Conservation (phyloP, 305 asterid species). For the Fraxinus ornus region DNA sequence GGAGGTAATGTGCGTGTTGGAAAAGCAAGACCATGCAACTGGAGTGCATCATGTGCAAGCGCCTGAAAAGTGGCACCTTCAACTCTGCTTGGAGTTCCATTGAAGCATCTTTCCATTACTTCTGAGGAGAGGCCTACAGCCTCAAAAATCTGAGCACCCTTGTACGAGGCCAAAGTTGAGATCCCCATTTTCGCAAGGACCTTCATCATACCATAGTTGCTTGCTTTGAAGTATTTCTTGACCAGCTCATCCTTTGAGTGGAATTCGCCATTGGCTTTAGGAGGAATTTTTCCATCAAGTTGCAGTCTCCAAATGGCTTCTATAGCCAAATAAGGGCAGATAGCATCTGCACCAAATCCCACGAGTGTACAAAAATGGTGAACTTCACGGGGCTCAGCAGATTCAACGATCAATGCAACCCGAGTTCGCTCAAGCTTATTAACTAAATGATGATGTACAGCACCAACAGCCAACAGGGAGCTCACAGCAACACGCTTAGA, state of each 20-base stretch:
- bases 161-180: constrained; percentile 97
- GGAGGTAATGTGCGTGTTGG: constrained; percentile 78
- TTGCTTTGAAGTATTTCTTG: constrained; percentile 77
- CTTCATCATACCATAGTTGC: constrained; percentile 96
- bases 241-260: constrained; percentile 84
- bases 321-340: constrained; percentile 90
- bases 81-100: constrained; percentile 98
- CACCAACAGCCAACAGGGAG: constrained; percentile 95
- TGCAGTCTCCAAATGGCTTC: constrained; percentile 97
- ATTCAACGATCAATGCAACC: constrained; percentile 81
- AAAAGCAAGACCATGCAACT: constrained; percentile 87
- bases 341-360: constrained; percentile 98
- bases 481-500: constrained; percentile 80
- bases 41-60: constrained; percentile 82
- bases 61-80: constrained; percentile 99
- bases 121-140: constrained; percentile 99
- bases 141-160: constrained; percentile 99
- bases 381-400: constrained; percentile 99
- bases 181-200: constrained; percentile 99
- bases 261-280: constrained; percentile 77
- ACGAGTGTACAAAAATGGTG: constrained; percentile 98
- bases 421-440: constrained; percentile 92
- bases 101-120: constrained; percentile 91
- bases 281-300: constrained; percentile 93
- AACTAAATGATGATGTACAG: constrained; percentile 96